Conservation (phyloP, 495 filamentous ascomycete species). For the Penicillium dipodomyicola region DNA sequence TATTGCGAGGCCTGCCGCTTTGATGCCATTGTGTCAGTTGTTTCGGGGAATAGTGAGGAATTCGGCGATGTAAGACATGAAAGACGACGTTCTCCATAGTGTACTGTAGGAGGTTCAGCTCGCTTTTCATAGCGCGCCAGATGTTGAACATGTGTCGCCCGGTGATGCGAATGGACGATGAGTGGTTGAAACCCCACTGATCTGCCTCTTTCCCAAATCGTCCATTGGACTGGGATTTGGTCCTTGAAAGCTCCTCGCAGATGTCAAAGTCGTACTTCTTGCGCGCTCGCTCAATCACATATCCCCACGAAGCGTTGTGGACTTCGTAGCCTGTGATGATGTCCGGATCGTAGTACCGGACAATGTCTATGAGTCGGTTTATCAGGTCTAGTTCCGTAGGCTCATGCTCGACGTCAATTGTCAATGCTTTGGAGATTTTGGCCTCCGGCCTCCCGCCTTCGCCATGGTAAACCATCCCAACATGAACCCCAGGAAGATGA, state of each 20-base stretch:
- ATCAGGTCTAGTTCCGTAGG: slow-evolving; percentile 79
- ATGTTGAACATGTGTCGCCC: slow-evolving; percentile 96
- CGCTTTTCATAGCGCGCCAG: slow-evolving; percentile 92
- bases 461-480: slow-evolving; percentile 54
- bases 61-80: slow-evolving; percentile 84
- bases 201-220: slow-evolving; percentile 83
- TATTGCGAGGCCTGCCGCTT: slow-evolving; percentile 61
- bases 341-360: slow-evolving; percentile 81
- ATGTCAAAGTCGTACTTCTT: slow-evolving; percentile 86
- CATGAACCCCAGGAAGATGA: slow-evolving; percentile 49
- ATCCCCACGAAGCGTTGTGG: slow-evolving; percentile 90
- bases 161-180: slow-evolving; percentile 80
- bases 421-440: slow-evolving; percentile 47
- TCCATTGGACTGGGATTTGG: slow-evolving; percentile 76
- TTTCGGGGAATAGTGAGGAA: slow-evolving; percentile 80
- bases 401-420: slow-evolving; percentile 68
- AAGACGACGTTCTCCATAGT: slow-evolving; percentile 97
- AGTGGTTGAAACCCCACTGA: slow-evolving; percentile 88
- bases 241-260: slow-evolving; percentile 84
- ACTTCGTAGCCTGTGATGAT: slow-evolving; percentile 96
- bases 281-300: slow-evolving; percentile 84
- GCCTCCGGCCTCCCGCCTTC: slow-evolving; percentile 46
- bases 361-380: slow-evolving; percentile 78
- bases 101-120: slow-evolving; percentile 87
- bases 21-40: slow-evolving; percentile 81